Evolutionary conservation across 169 alveolate species (phyloP), one percentile per base, ranked within the genome.

Genomic region (Eimeria necatrix): DNA sequence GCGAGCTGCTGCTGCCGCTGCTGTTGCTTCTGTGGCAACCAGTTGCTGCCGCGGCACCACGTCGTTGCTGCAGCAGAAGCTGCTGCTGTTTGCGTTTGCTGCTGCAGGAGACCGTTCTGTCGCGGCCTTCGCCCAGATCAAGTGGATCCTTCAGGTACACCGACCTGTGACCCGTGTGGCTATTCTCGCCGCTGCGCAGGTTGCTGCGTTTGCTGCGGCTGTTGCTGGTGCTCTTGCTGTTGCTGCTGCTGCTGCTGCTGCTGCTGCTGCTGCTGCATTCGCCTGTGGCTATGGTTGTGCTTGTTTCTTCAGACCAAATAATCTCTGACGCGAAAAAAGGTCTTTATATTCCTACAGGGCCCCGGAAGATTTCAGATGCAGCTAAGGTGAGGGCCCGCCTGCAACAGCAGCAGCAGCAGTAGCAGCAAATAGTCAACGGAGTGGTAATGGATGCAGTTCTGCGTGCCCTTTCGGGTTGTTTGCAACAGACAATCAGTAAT

Each of bases 51-150:
- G 22, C 14, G 70, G 70, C 70, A 59, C 20, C 20, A 16, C 70
- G 2, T 12, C 22, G 22, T 2, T 51, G 51, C 49, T 10, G 52
- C 51, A 8, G 89, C 71, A 24, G 71, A 24, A 24, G 89, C 89
- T 56, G 60, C 89, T 10, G 71, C 71, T 16, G 89, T 48, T 7
- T 20, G 41, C 60, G 51, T 32, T 7, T 84, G 52, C 64, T 48
- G 32, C 16, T 86, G 60, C 93, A 86, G 93, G 51, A 81, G 93
- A 10, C 93, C 93, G 32, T 86, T 86, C 56, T 52, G 84, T 16
- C 93, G 81, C 41, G 73, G 64, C 4, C 93, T 73, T 18, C 68
- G 64, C 32, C 84, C 68, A 7, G 60, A 18, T 22, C 22, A 56
- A 4, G 60, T 68, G 22, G 93, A 86, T 49, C 93, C 93, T 71